Percentiles rank a stretch among this genome's conserved stretches.
Evolutionary conservation across 163 green algal species (phyloP).

Genomic region (Prototheca wickerhamii): DNA sequence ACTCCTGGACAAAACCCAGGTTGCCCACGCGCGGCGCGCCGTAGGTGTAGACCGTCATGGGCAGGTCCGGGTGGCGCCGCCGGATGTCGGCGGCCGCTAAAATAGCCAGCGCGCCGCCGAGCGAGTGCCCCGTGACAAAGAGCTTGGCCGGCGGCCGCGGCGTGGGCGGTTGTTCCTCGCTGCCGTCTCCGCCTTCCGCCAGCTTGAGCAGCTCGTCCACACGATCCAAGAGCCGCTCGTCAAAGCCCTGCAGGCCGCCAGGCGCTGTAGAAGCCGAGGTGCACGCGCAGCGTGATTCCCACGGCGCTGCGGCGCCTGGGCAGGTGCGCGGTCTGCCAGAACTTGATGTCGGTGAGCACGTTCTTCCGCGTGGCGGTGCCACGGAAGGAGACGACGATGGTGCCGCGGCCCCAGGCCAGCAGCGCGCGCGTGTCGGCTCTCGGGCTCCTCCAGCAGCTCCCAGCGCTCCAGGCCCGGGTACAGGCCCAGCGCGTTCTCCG

Average conservation of each 20-base stretch:
- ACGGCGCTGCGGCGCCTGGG: background rate
- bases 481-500: background rate
- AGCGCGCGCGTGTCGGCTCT: slow-evolving; percentile 11
- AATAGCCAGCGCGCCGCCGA: background rate
- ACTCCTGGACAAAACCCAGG: background rate
- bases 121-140: background rate
- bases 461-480: background rate
- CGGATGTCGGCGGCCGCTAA: background rate
- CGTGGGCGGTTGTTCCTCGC: too few species aligned
- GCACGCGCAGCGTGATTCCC: background rate
- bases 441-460: background rate
- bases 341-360: slow-evolving; percentile 32
- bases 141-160: background rate
- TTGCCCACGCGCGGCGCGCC: background rate
- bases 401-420: slow-evolving; percentile 28
- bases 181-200: too few species aligned
- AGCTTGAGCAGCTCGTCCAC: background rate
- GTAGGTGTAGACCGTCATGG: background rate
- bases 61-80: background rate
- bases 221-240: background rate
- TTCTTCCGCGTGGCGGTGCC: slow-evolving; percentile 41
- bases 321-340: background rate
- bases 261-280: slow-evolving; percentile 3
- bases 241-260: background rate
- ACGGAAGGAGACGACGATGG: slow-evolving; percentile 35